A percentile compares a stretch with the other conserved stretches of the same genome.
These are phyloP conservation scores for Linaria vulgaris DNA, from an alignment of 257 asterid species.

Conservation along the genomic window DNA sequence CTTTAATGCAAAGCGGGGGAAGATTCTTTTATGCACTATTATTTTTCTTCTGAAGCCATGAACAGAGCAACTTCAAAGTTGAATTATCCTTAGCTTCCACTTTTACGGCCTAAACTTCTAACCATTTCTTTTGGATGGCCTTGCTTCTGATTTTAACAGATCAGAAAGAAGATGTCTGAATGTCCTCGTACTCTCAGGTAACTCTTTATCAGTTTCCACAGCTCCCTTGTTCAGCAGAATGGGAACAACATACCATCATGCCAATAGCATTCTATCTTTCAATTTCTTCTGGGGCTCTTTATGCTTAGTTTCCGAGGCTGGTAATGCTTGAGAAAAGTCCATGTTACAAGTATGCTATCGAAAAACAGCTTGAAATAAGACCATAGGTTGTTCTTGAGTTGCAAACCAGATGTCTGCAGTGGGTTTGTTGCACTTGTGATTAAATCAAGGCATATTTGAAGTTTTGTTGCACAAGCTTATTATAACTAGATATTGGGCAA, in stretches of 20 bases:
- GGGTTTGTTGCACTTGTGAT: too few relatives aligned
- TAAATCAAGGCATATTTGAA: not conserved
- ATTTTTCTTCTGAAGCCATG: not conserved
- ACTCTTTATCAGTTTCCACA: constrained; percentile 2
- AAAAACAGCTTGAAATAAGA: too few relatives aligned
- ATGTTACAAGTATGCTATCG: too few relatives aligned
- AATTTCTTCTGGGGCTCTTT: too few relatives aligned
- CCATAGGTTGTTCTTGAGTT: too few relatives aligned
- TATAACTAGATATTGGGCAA: constrained; percentile 23
- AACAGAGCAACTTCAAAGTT: not conserved
- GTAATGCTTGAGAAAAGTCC: too few relatives aligned
- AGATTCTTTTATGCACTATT: not conserved
- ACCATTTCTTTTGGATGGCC: constrained; percentile 18
- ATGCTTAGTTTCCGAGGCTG: not conserved
- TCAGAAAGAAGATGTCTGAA: constrained; percentile 84
- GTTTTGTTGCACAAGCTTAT: constrained; percentile 1
- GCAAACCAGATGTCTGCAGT: too few relatives aligned
- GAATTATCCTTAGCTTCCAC: not conserved
- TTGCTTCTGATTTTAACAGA: constrained; percentile 43
- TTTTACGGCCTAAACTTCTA: constrained; percentile 13
- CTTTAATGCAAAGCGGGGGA: not conserved
- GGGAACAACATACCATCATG: not conserved
- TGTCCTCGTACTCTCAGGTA: constrained; percentile 80
- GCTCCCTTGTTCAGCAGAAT: constrained; percentile 2
- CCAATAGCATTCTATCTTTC: not conserved